phyloP scores from a whole-genome alignment of 371 early-diverging fungal genomes.

The Mortierella sp. region DNA sequence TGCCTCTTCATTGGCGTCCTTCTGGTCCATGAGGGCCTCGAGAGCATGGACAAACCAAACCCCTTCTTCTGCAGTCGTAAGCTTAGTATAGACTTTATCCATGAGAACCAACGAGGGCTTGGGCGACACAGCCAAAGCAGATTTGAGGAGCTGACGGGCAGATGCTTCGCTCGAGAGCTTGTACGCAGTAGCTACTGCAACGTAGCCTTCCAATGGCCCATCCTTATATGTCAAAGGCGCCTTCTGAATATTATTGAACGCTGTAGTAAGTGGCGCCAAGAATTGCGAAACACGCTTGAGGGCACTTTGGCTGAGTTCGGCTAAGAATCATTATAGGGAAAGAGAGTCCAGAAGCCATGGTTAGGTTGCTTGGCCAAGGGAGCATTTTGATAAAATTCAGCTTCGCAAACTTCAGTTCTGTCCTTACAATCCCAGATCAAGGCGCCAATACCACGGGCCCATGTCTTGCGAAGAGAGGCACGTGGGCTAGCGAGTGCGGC shows the following conservation, averaged over 20 bases:
- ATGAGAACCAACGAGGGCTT: constrained; percentile 81
- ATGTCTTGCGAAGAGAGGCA: constrained; percentile 65
- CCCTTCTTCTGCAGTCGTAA: constrained; percentile 73
- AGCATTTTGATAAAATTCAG: too few relatives aligned
- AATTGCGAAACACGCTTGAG: constrained; percentile 52
- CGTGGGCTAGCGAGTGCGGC: constrained; percentile 70
- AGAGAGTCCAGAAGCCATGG: background rate
- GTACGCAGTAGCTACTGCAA: constrained; percentile 60
- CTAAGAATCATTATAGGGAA: constrained; percentile 2
- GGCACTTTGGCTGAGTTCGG: constrained; percentile 29
- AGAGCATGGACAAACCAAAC: constrained; percentile 78
- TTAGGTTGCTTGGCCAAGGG: too few relatives aligned
- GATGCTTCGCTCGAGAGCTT: constrained; percentile 38
- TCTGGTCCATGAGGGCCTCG: constrained; percentile 57
- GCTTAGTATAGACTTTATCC: constrained; percentile 86
- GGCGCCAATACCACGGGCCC: constrained; percentile 62
- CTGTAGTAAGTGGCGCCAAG: constrained; percentile 63
- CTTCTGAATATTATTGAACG: constrained; percentile 70
- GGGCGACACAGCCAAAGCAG: constrained; percentile 52
- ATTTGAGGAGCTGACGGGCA: constrained; percentile 38
- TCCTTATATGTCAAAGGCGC: constrained; percentile 73
- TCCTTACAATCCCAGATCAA: constrained; percentile 60
- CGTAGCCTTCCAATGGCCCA: constrained; percentile 81
- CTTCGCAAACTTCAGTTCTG: too few relatives aligned
- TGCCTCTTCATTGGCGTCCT: constrained; percentile 31